Base-by-base conservation (phyloP, 2,329 filamentous ascomycete genomes). In the Rachicladosporium sp. region DNA sequence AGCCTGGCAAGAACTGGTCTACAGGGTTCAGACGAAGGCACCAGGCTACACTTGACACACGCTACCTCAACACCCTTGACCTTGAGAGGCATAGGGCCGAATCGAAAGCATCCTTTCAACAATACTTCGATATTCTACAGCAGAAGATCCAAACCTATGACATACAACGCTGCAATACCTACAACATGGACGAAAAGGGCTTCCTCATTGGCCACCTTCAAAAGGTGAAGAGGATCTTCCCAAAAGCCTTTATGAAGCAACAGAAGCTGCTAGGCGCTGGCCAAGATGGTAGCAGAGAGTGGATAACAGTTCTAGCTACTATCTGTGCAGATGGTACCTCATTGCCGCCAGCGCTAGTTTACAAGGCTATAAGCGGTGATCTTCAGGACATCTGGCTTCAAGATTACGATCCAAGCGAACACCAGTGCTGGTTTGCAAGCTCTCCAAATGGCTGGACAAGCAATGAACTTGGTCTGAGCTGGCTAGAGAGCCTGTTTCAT, bases 161-260 rank as follows among this genome's bases (percentile, higher is more conserved):
- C 2, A 36, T 46, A 33, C 2, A 38, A 30, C 39, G 11, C 13
- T 10, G 31, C 7, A 40, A 43, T 37, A 43, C 40, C 1, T 46
- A 48, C 29, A 48, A 48, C 36, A 46, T 48, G 37, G 40, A 48
- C 32, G 31, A 46, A 23, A n/a, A n/a, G n/a, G n/a, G n/a, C n/a
- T n/a, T n/a, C n/a, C n/a, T n/a, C n/a, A n/a, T n/a, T n/a, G 31
- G 31, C 31, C 11, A 33, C n/a, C 31, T 33, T 6, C 31, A 33
- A 33, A 33, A 33, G 31, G 15, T 13, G 11, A 10, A n/a, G 11
- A 33, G 31, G 15, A 33, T 33, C 31, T 33, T 33, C 31, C n/a
- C 31, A 33, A 10, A 13, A 6, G 31, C 11, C n/a, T 13, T 33
- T 10, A 11, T 11, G n/a, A 13, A 33, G 31, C 31, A 11, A 43